Conservation (phyloP, 805 yeast genomes). For the Lipomyces spencermartinsiae region DNA sequence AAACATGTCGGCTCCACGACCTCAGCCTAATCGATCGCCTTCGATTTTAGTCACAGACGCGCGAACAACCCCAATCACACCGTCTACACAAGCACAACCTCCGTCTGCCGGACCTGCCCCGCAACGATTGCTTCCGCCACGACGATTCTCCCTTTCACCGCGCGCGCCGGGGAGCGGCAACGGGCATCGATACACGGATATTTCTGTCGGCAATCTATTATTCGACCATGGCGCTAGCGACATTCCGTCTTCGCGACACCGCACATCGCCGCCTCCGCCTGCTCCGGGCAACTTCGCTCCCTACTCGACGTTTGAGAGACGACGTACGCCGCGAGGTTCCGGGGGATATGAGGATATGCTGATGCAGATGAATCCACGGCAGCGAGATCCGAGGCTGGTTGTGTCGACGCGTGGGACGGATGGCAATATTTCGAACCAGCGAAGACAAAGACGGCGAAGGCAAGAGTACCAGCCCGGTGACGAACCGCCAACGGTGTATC, state of each 20-base stretch:
- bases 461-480: not conserved
- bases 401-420: slow-evolving; percentile 7
- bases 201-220: slow-evolving; percentile 79
- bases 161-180: slow-evolving; percentile 8
- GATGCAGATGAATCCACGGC: slow-evolving; percentile 10
- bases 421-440: slow-evolving; percentile 6
- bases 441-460: slow-evolving; percentile 4
- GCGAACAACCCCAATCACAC: slow-evolving; percentile 50
- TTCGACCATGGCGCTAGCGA: slow-evolving; percentile 70
- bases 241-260: slow-evolving; percentile 79
- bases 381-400: slow-evolving; percentile 21
- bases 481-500: not conserved
- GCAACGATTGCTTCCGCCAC: slow-evolving; percentile 8
- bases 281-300: slow-evolving; percentile 15
- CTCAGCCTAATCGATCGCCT: slow-evolving; percentile 66
- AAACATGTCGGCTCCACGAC: slow-evolving; percentile 1
- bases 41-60: slow-evolving; percentile 92
- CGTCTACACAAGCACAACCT: slow-evolving; percentile 49
- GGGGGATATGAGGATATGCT: slow-evolving; percentile 20
- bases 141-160: not conserved
- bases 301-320: slow-evolving; percentile 3
- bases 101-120: slow-evolving; percentile 49
- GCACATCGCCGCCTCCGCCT: slow-evolving; percentile 47
- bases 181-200: slow-evolving; percentile 64
- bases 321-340: not conserved